phyloP scores from a whole-genome alignment of 2,329 filamentous ascomycete species.

The Grosmannia penicillata region DNA sequence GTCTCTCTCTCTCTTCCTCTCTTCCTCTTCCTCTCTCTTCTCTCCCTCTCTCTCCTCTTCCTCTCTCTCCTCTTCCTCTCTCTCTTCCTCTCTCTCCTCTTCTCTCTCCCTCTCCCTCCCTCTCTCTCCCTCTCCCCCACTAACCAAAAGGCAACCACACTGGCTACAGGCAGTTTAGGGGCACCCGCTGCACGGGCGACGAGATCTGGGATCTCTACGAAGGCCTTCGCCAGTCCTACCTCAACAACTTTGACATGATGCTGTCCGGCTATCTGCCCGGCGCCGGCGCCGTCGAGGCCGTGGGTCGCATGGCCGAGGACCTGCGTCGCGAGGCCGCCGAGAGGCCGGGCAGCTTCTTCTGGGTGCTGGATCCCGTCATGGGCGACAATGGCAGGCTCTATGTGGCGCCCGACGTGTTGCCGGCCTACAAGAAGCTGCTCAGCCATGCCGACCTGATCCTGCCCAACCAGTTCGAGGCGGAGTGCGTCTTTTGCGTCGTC shows the following conservation, averaged over 20 bases:
- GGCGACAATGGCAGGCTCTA: constrained; percentile 88
- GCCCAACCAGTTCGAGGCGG: constrained; percentile 94
- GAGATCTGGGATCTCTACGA: constrained; percentile 77
- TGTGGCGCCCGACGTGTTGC: constrained; percentile 80
- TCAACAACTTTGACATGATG: constrained; percentile 87
- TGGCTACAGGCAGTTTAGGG: constrained; percentile 78
- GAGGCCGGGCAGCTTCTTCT: constrained; percentile 75
- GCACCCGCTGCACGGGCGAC: constrained; percentile 63
- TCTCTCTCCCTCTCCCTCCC: background rate
- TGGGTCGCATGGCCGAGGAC: constrained; percentile 72
- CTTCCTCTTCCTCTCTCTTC: background rate
- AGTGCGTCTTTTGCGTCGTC: constrained; percentile 38
- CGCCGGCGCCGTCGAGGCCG: constrained; percentile 66
- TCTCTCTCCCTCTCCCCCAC: background rate
- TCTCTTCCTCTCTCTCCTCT: background rate
- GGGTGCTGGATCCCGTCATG: constrained; percentile 97
- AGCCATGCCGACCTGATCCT: constrained; percentile 78
- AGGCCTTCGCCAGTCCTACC: constrained; percentile 67
- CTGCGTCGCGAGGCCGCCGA: constrained; percentile 50
- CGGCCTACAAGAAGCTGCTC: constrained; percentile 71
- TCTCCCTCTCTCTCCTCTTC: background rate
- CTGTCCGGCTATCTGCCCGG: constrained; percentile 90
- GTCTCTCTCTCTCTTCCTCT: background rate
- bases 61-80: background rate
- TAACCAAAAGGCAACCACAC: constrained; percentile 69